Percentiles rank a stretch among this genome's conserved stretches.
Evolutionary conservation across 441 rosid species (phyloP).

Genomic region (Populus hybrid): DNA sequence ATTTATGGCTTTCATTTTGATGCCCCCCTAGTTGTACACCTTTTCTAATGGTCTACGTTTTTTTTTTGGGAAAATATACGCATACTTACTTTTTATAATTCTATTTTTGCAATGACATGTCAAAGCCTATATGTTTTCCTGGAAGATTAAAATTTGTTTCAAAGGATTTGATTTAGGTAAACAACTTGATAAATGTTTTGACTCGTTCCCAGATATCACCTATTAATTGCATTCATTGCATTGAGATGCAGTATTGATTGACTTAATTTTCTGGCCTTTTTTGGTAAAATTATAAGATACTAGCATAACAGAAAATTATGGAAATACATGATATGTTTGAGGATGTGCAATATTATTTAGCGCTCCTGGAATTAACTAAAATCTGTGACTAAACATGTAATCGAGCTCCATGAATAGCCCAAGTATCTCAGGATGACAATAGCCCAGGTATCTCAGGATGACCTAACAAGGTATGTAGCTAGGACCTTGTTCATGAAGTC

Average conservation of each 20-base stretch:
- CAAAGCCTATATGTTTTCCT: too few species aligned
- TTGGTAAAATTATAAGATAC: constrained; percentile 11
- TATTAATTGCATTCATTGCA: constrained; percentile 25
- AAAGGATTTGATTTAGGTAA: too few species aligned
- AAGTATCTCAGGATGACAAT: too few species aligned
- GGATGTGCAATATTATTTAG: constrained; percentile 7
- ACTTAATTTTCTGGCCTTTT: constrained; percentile 12
- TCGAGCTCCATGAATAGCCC: background rate
- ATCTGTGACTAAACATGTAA: constrained; percentile 5
- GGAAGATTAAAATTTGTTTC: too few species aligned
- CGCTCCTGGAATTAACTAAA: background rate
- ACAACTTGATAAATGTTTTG: too few species aligned
- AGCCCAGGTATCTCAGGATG: background rate
- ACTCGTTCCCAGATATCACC: constrained; percentile 10
- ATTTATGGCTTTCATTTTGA: too few species aligned
- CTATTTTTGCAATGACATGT: too few species aligned
- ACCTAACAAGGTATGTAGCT: background rate
- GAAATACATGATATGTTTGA: constrained; percentile 7
- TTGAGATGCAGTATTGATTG: constrained; percentile 7
- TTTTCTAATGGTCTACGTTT: too few species aligned
- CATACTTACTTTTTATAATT: too few species aligned
- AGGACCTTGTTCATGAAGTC: too few species aligned
- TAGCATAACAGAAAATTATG: constrained; percentile 7
- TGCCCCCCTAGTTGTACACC: too few species aligned
- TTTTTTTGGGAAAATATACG: too few species aligned